Evolutionary conservation across 805 yeast genomes (phyloP).

Genomic region (Candida tibetensis): DNA sequence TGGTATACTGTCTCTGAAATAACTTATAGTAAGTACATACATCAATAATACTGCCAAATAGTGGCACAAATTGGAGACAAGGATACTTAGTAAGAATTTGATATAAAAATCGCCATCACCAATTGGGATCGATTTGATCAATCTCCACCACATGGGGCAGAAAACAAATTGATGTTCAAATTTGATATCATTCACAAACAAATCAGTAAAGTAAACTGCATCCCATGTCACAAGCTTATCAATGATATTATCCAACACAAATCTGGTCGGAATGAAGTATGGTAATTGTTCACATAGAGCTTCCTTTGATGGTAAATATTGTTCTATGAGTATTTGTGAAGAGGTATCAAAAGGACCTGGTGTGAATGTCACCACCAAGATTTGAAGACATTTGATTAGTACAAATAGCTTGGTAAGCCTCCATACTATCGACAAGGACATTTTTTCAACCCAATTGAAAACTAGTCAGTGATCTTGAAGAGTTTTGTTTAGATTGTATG

Average conservation of each 20-base stretch:
- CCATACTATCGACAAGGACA: constrained; percentile 1
- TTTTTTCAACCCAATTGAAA: too few relatives aligned
- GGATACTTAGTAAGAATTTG: constrained; percentile 46
- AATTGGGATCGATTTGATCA: constrained; percentile 30
- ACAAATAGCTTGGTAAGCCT: constrained; percentile 19
- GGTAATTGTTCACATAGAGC: constrained; percentile 1
- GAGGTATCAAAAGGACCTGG: constrained; percentile 53
- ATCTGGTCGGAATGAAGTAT: background rate
- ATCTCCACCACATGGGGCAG: constrained; percentile 70
- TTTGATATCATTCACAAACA: constrained; percentile 47
- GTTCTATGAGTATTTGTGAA: constrained; percentile 32
- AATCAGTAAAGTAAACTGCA: constrained; percentile 66
- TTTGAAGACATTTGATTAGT: constrained; percentile 36
- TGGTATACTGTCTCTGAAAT: constrained; percentile 6
- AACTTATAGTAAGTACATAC: constrained; percentile 44
- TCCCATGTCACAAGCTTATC: constrained; percentile 79
- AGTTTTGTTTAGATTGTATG: background rate
- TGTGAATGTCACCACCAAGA: constrained; percentile 33
- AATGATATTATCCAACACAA: constrained; percentile 23
- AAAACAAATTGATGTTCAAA: constrained; percentile 93
- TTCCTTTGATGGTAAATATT: constrained; percentile 14
- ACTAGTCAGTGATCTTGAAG: too few relatives aligned
- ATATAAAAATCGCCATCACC: constrained; percentile 37
- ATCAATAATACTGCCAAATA: constrained; percentile 46
- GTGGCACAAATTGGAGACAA: constrained; percentile 54